These are phyloP conservation scores for Clonostachys rhizophaga DNA, from an alignment of 2,329 filamentous ascomycete species.

Conservation along the genomic window DNA sequence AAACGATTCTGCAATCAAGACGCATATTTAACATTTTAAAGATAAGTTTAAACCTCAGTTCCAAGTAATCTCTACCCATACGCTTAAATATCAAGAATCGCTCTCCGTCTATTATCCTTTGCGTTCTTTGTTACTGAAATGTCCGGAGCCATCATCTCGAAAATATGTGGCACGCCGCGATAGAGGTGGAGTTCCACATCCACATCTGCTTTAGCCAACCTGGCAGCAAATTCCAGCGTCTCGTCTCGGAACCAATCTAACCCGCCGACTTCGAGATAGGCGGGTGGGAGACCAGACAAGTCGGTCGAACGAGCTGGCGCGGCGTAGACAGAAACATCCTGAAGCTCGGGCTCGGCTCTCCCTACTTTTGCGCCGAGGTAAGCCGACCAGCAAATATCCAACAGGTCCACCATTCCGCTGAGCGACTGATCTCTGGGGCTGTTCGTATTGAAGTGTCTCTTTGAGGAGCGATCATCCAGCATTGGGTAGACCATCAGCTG, in stretches of 20 bases:
- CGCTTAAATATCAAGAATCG: not conserved
- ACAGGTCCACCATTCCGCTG: conserved; percentile 5
- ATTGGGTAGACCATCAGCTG: conserved; percentile 25
- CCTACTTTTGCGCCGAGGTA: conserved; percentile 3
- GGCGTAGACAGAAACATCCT: conserved; percentile 8
- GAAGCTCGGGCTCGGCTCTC: not conserved
- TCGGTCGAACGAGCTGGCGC: conserved; percentile 14
- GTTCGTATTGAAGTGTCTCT: not conserved
- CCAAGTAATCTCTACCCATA: too few relatives aligned
- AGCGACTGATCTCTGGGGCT: conserved; percentile 7
- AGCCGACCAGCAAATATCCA: conserved; percentile 12
- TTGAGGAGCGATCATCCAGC: conserved; percentile 18
- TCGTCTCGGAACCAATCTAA: conserved; percentile 32
- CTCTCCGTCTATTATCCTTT: not conserved
- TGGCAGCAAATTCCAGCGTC: conserved; percentile 18
- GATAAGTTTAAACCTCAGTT: too few relatives aligned
- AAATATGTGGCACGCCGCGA: conserved; percentile 31
- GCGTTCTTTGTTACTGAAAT: not conserved
- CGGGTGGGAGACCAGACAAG: conserved; percentile 20
- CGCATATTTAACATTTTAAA: too few relatives aligned
- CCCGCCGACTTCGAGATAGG: conserved; percentile 30
- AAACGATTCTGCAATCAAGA: too few relatives aligned
- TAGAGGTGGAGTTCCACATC: conserved; percentile 33
- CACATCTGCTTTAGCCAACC: conserved; percentile 19
- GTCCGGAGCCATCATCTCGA: conserved; percentile 8